Evolutionary conservation across 805 yeast genomes (phyloP), one percentile per base, ranked within the genome.

Genomic region (Wickerhamiella sergipiensis): DNA sequence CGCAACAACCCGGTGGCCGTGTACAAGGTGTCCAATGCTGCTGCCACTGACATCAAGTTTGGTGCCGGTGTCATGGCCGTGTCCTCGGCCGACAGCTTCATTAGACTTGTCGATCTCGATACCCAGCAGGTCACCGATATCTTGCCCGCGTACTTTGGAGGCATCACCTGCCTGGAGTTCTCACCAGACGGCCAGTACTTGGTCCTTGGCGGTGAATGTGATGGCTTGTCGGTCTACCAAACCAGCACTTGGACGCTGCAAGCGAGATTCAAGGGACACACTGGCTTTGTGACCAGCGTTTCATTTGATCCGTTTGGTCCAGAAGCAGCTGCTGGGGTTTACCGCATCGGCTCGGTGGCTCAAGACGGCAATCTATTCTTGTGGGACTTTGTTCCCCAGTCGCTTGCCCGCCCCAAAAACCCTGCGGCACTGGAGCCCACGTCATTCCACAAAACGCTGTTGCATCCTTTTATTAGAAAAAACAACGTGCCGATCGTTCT

Each of bases 51-150:
- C 33, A 60, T 76, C 42, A 61, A 65, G 52, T 60, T 68, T 50
- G 31, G 47, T n/a, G 40, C 48, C 10, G 38, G 69, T 33, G 45
- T 76, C 6, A 49, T 77, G 7, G 75, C 79, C 0, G 60, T 79
- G n/a, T 76, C 83, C 0, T 69, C 79, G 6, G 83, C 78, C 53
- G 87, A 82, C 60, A 92, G 88, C 2, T 75, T 74, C 53, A 66
- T 80, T 23, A 66, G 83, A 46, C 57, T 83, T 17, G 67, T 83
- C 46, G 82, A 81, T 60, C 61, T 81, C 2, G 58, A 60, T 22
- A 62, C 60, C 6, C 78, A 76, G 53, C 52, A 50, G 10, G 52
- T 75, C 3, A 59, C 77, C 1, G 89, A 81, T 57, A 67, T 81
- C 1, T 63, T 78, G 33, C 78, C 85, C 3, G 74, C 82, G 36